These are phyloP conservation scores for Vitis vinifera DNA, from an alignment of 164 flowering plant genomes.

Conservation along the genomic window DNA sequence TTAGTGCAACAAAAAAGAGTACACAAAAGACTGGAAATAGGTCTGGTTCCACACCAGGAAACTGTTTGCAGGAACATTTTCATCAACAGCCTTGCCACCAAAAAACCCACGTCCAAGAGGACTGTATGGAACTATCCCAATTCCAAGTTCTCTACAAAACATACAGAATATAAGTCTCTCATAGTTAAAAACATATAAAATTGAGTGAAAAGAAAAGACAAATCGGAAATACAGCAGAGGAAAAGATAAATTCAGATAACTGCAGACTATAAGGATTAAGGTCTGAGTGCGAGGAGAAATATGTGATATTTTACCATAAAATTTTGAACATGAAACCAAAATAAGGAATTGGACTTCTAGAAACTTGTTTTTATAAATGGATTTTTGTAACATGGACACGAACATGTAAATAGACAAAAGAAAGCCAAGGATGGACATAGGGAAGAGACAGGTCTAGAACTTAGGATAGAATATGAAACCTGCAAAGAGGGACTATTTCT, in stretches of 20 bases:
- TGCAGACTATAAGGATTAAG: no score
- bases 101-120: slow-evolving; percentile 43
- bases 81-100: slow-evolving; percentile 24
- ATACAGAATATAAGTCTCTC: not conserved
- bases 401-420: not conserved
- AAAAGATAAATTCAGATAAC: no score
- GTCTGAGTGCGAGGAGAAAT: no score
- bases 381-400: no score
- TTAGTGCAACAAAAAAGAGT: no score
- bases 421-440: not conserved
- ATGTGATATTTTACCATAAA: no score
- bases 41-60: slow-evolving; percentile 8
- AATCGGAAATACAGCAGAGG: no score
- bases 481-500: slow-evolving; percentile 12
- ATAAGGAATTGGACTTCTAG: no score
- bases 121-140: slow-evolving; percentile 30
- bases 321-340: no score
- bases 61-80: slow-evolving; percentile 10
- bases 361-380: no score
- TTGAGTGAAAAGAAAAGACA: not conserved
- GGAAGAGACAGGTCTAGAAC: not conserved
- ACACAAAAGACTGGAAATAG: not conserved
- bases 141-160: not conserved
- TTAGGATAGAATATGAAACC: not conserved
- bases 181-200: not conserved